Percentiles rank a stretch among this genome's conserved stretches.
Evolutionary conservation across 345 rosid species (phyloP).

Genomic region (Pistacia atlantica): DNA sequence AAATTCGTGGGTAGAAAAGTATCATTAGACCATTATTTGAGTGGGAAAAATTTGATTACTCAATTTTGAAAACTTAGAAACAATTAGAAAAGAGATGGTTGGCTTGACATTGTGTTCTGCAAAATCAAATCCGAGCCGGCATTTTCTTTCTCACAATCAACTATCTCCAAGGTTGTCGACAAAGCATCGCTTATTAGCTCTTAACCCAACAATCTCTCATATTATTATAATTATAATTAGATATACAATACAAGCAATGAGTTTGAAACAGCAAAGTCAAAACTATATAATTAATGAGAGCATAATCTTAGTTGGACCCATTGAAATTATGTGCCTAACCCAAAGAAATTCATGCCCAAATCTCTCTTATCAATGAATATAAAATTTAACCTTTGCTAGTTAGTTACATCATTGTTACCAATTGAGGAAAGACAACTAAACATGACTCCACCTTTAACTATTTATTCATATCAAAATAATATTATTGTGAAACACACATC

Average conservation of each 20-base stretch:
- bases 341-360: slow-evolving; percentile 8
- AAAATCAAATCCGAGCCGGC: background rate
- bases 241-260: background rate
- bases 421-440: slow-evolving; percentile 9
- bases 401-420: background rate
- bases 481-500: background rate
- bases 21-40: no score
- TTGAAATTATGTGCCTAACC: slow-evolving; percentile 3
- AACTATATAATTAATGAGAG: background rate
- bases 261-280: background rate
- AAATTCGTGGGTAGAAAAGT: no score
- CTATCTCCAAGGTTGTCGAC: slow-evolving; percentile 10
- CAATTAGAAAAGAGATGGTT: no score
- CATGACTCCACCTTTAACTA: background rate
- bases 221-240: background rate
- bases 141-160: background rate
- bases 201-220: background rate
- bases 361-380: slow-evolving; percentile 12
- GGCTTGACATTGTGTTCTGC: no score
- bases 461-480: background rate
- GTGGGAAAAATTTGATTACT: no score
- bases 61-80: no score
- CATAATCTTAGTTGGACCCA: background rate
- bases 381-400: background rate
- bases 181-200: background rate